Percentiles rank a stretch among this genome's conserved stretches.
Evolutionary conservation across 1,284 basidiomycete species (phyloP).

Genomic region (Xanthoconium separans): DNA sequence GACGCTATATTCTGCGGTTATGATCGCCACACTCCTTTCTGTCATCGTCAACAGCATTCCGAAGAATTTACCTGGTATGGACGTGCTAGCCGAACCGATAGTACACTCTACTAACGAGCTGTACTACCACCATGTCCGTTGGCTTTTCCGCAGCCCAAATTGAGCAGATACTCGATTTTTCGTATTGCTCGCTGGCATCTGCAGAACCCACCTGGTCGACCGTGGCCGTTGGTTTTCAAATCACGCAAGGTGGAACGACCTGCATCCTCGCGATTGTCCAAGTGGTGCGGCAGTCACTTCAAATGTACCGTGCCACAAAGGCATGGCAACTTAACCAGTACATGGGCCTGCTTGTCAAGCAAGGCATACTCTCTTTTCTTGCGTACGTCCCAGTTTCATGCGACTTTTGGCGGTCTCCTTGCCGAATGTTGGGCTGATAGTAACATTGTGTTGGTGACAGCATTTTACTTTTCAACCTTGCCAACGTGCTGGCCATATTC

Average conservation of each 20-base stretch:
- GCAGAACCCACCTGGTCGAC: not conserved
- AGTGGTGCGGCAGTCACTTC: not conserved
- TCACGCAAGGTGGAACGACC: not conserved
- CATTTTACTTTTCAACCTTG: not conserved
- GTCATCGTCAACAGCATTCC: not conserved
- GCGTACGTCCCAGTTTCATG: conserved; percentile 1
- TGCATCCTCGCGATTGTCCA: not conserved
- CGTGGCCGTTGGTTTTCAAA: not conserved
- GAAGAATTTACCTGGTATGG: not conserved
- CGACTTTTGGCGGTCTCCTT: too few species aligned
- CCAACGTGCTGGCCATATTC: not conserved
- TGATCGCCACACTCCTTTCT: not conserved
- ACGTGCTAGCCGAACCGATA: too few species aligned
- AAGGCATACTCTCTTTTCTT: conserved; percentile 11
- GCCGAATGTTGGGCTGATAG: not conserved
- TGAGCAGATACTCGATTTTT: not conserved
- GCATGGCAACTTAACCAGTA: conserved; percentile 3
- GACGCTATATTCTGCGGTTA: not conserved
- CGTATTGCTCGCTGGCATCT: not conserved
- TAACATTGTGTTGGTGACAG: not conserved
- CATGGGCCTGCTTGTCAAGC: not conserved
- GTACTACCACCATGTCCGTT: too few species aligned
- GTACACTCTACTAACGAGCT: not conserved
- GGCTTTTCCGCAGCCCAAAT: not conserved
- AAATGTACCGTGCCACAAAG: not conserved